Conservation (phyloP, 331 rosid species). For the Spiraea crenata region DNA sequence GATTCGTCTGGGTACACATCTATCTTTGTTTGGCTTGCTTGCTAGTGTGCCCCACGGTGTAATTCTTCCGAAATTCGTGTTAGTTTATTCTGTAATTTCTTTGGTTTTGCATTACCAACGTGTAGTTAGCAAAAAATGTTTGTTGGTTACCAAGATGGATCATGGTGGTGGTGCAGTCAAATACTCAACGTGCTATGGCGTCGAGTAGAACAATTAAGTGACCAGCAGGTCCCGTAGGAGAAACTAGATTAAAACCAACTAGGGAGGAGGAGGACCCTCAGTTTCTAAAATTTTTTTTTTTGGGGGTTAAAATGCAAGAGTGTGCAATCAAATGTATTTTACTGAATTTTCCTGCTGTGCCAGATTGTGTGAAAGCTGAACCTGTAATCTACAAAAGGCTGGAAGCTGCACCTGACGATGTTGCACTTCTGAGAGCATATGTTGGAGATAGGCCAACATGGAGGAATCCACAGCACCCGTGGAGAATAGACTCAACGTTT, state of each 20-base stretch:
- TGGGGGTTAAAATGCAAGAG: not conserved
- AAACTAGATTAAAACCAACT: not conserved
- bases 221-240: too few species aligned
- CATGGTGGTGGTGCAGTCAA: not conserved
- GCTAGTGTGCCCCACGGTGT: not conserved
- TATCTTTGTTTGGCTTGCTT: not conserved
- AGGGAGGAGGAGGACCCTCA: not conserved
- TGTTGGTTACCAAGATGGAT: not conserved
- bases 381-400: conserved; percentile 78
- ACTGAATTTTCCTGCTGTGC: not conserved
- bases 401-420: conserved; percentile 50
- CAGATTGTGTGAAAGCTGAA: conserved; percentile 88
- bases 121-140: not conserved
- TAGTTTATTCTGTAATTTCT: too few species aligned
- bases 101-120: too few species aligned
- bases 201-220: not conserved
- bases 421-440: conserved; percentile 69
- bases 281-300: not conserved
- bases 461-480: conserved; percentile 79
- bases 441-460: conserved; percentile 88
- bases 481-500: conserved; percentile 76
- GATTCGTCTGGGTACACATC: not conserved
- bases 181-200: not conserved
- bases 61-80: too few species aligned
- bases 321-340: not conserved